Evolutionary conservation across 306 rosid genomes (phyloP).

Genomic region (Sphenostylis stenocarpa): DNA sequence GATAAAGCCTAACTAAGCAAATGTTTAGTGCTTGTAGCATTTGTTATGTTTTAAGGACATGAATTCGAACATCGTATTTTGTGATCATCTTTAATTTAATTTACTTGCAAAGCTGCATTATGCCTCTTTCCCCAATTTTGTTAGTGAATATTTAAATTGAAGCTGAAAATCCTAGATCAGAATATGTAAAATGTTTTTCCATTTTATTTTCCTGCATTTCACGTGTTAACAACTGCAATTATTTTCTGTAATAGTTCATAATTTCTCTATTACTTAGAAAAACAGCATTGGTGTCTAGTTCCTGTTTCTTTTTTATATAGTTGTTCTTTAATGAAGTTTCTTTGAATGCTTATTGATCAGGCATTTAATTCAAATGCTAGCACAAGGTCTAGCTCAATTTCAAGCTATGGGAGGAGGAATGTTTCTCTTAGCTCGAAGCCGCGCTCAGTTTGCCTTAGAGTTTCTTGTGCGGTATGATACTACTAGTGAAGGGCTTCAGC

Average conservation of each 20-base stretch:
- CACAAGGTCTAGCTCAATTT: constrained; percentile 34
- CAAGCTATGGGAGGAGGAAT: constrained; percentile 45
- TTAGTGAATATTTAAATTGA: not conserved
- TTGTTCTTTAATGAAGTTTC: constrained; percentile 8
- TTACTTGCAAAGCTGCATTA: not conserved
- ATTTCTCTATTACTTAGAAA: not conserved
- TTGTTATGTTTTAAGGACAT: not conserved
- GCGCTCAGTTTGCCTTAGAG: constrained; percentile 37
- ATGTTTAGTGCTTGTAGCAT: not conserved
- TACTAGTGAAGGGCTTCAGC: not conserved
- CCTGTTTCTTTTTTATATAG: not conserved
- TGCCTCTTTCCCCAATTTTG: not conserved
- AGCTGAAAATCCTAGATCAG: not conserved
- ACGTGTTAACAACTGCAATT: not conserved
- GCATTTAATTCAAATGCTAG: constrained; percentile 34
- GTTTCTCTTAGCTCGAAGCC: constrained; percentile 41
- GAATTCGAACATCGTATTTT: not conserved
- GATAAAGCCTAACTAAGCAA: not conserved
- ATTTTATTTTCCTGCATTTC: not conserved
- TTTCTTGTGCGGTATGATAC: constrained; percentile 68
- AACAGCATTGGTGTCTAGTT: not conserved
- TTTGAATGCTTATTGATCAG: constrained; percentile 41
- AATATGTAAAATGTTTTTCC: not conserved
- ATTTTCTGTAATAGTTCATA: not conserved
- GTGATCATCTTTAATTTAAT: not conserved